Conservation (phyloP, 2,329 filamentous ascomycete genomes). For the Truncatella angustata region DNA sequence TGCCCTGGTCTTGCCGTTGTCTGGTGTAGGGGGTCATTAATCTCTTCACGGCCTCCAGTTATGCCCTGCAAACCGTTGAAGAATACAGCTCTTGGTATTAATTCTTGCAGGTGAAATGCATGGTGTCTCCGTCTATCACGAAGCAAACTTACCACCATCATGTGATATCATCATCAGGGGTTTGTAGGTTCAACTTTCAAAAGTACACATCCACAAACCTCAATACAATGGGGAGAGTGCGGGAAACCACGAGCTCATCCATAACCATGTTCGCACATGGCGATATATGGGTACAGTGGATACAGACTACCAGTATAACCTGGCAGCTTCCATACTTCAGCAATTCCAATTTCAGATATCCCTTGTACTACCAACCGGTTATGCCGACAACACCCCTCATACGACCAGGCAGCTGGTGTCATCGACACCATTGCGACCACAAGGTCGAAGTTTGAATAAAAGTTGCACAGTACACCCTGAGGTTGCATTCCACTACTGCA, state of each 20-base stretch:
- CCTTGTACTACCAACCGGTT: background rate
- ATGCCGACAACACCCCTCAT: background rate
- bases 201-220: constrained; percentile 1
- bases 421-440: constrained; percentile 1
- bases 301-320: background rate
- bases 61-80: background rate
- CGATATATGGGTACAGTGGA: background rate
- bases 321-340: constrained; percentile 1
- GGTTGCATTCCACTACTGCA: constrained; percentile 5
- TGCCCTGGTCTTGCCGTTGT: no score
- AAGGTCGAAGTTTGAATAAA: no score
- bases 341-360: background rate
- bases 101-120: background rate
- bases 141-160: background rate
- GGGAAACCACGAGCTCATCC: background rate
- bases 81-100: no score
- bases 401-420: no score
- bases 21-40: no score
- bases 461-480: background rate
- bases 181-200: background rate
- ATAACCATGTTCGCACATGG: constrained; percentile 5
- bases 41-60: no score
- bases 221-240: background rate
- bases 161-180: constrained; percentile 2
- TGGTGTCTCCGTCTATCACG: no score